Conservation (phyloP, 2,329 filamentous ascomycete species). For the Cercospora berteroae region DNA sequence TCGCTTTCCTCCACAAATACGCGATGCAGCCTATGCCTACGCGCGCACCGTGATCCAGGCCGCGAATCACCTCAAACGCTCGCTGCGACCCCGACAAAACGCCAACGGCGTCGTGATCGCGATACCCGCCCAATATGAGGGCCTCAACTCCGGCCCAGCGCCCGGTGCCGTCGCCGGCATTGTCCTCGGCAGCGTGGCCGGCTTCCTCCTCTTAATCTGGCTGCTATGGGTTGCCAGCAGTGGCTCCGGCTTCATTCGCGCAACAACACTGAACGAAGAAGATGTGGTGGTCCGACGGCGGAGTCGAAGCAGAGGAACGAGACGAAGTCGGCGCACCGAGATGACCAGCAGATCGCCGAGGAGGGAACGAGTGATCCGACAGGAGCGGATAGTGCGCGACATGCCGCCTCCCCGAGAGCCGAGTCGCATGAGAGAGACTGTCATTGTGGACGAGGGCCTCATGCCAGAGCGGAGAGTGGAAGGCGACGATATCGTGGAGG, state of each 20-base stretch:
- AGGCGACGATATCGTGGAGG: constrained; percentile 57
- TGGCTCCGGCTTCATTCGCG: constrained; percentile 33
- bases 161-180: constrained; percentile 62
- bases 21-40: constrained; percentile 8
- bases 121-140: constrained; percentile 54
- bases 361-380: constrained; percentile 35
- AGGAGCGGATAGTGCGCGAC: constrained; percentile 39
- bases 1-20: constrained; percentile 31
- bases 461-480: constrained; percentile 42
- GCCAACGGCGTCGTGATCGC: constrained; percentile 16
- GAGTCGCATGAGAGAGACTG: constrained; percentile 34
- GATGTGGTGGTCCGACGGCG: constrained; percentile 35
- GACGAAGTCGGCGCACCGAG: constrained; percentile 32
- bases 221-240: constrained; percentile 46
- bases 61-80: constrained; percentile 8
- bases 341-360: constrained; percentile 35
- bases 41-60: constrained; percentile 11
- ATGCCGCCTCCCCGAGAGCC: constrained; percentile 27
- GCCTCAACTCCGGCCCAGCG: constrained; percentile 51
- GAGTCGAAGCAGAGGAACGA: constrained; percentile 28
- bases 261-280: constrained; percentile 33
- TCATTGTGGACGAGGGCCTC: constrained; percentile 46
- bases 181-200: constrained; percentile 54
- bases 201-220: constrained; percentile 55
- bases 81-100: constrained; percentile 25